Evolutionary conservation across 139 green algal genomes (phyloP).

Genomic region (Chloropicon primus): DNA sequence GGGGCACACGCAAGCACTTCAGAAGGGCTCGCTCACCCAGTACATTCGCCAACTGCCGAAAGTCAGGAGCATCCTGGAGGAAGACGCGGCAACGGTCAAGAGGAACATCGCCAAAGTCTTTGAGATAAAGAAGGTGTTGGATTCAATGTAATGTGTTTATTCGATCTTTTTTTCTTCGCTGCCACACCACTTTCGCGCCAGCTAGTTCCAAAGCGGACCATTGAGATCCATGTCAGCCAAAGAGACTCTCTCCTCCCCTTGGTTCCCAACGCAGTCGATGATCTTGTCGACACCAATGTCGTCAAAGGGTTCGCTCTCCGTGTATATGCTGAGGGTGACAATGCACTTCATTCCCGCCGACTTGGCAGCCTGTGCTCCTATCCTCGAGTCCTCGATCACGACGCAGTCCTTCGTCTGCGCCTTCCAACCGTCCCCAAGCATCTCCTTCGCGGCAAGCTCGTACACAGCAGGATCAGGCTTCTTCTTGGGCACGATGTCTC

Average conservation of each 20-base stretch:
- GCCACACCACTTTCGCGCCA: neutral
- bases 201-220: neutral
- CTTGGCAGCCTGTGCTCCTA: constrained; percentile 79
- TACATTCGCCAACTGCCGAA: neutral
- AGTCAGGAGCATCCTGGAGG: neutral
- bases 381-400: constrained; percentile 90
- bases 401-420: constrained; percentile 26
- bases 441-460: constrained; percentile 64
- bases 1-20: neutral
- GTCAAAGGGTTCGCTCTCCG: constrained; percentile 41
- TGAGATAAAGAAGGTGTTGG: neutral
- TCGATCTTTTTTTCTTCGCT: neutral
- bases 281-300: neutral
- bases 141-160: neutral
- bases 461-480: constrained; percentile 96
- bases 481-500: constrained; percentile 88
- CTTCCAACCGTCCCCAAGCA: constrained; percentile 60
- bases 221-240: neutral
- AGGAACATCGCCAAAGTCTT: neutral
- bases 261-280: neutral
- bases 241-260: neutral
- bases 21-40: neutral
- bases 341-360: constrained; percentile 84
- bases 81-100: neutral
- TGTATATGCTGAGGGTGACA: constrained; percentile 59